Evolutionary conservation across 1,284 basidiomycete genomes (phyloP).

Genomic region (Retiboletus flavoniger): DNA sequence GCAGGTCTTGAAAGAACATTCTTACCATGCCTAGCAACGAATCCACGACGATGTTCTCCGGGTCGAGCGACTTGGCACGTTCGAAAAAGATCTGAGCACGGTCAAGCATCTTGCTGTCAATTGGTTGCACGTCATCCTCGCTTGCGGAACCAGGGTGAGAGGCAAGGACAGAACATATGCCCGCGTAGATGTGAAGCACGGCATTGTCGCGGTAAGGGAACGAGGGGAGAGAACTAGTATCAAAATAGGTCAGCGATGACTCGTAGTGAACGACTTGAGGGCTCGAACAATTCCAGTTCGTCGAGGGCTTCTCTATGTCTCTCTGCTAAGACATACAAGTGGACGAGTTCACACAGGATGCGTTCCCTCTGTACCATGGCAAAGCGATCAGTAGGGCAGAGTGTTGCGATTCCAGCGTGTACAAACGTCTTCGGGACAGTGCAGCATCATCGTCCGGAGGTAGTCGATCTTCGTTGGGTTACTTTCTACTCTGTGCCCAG

Average conservation of each 20-base stretch:
- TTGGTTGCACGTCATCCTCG: constrained; percentile 3
- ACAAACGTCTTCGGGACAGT: constrained; percentile 61
- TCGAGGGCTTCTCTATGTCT: constrained; percentile 72
- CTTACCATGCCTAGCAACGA: constrained; percentile 51
- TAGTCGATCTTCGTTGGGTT: constrained; percentile 53
- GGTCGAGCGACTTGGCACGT: constrained; percentile 58
- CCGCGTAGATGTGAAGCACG: constrained; percentile 78
- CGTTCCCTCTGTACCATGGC: constrained; percentile 58
- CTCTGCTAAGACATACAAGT: constrained; percentile 59
- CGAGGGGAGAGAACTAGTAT: constrained; percentile 72
- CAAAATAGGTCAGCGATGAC: constrained; percentile 9
- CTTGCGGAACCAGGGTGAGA: constrained; percentile 39
- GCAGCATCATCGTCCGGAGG: constrained; percentile 67
- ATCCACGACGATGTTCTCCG: constrained; percentile 53
- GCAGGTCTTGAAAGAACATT: constrained; percentile 3
- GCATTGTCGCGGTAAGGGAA: constrained; percentile 84
- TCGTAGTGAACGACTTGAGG: constrained; percentile 4
- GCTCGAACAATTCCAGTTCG: constrained; percentile 76
- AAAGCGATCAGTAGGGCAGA: constrained; percentile 16
- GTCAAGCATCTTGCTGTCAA: constrained; percentile 41
- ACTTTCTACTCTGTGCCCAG: constrained; percentile 31
- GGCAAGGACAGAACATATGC: constrained; percentile 64
- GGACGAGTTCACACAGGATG: constrained; percentile 72
- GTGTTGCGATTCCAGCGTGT: neutral
- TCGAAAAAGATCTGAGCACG: constrained; percentile 65